Base-by-base conservation (phyloP, 2,329 filamentous ascomycete genomes). In the Talaromyces sp. region DNA sequence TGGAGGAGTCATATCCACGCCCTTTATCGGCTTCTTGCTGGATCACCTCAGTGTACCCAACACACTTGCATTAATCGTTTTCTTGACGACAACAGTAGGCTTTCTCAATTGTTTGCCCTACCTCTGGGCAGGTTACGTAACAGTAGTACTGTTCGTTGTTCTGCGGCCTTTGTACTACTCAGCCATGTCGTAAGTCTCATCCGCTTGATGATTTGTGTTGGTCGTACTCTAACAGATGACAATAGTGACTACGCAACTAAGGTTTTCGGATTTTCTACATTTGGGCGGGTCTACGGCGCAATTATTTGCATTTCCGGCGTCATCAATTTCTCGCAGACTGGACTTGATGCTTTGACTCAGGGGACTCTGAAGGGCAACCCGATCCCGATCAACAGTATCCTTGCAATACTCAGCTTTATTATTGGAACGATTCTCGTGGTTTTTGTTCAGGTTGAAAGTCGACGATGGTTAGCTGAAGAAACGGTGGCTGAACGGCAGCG, bases 131-230 rank as follows among this genome's bases (percentile, higher is more conserved):
- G 81, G 80, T 0, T 96, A 96, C 71, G 79, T 84, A n/a, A 93
- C 93, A 68, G 83, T 97, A 59, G 78, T 83, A 33, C 84, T 97
- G n/a, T 96, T 97, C 72, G 91, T 95, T 11, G 77, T 96, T 25
- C 93, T 95, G 73, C 87, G 93, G 0, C 93, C 93, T 0, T 88
- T 97, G 35, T 97, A 96, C 79, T 97, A 97, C 80, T 96, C 92
- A 0, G 88, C 92, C 8, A 91, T 97, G 65, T 94, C 90, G 74
- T 84, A 79, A 78, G 82, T 73, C 6, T 50, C 22, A 50, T 9
- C 4, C 13, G 35, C 35, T 17, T 27, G 22, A 17, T 35, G 31
- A 1, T 52, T 43, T 3, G 43, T 11, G 13, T 4, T 8, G 3
- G 9, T 7, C 22, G 11, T 25, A 19, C 11, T 17, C 22, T 59